Percentiles rank a stretch among this genome's conserved stretches.
These are phyloP conservation scores for Ceratobasidium papillatum DNA, from an alignment of 1,284 basidiomycete genomes.

Conservation along the genomic window DNA sequence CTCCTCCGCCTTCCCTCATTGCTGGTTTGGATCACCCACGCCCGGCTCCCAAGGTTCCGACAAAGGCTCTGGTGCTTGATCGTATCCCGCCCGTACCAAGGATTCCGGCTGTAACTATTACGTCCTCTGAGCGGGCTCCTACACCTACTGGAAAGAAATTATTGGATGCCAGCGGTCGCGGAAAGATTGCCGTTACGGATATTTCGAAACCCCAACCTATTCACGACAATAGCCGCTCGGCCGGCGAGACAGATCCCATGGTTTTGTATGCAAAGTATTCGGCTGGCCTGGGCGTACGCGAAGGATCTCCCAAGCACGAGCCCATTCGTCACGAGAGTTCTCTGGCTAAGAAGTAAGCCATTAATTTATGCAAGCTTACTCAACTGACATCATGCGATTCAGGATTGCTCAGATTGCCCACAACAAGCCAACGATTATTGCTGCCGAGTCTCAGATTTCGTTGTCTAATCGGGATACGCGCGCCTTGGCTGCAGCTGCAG, in stretches of 20 bases:
- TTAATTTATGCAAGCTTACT: not conserved
- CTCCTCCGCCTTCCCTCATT: not conserved
- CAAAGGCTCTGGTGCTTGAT: constrained; percentile 1
- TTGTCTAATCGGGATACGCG: constrained; percentile 35
- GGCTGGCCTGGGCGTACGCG: constrained; percentile 25
- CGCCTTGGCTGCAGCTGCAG: constrained; percentile 35
- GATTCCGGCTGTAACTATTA: constrained; percentile 12
- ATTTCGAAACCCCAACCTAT: constrained; percentile 30
- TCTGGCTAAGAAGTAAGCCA: constrained; percentile 31
- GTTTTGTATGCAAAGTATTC: constrained; percentile 38
- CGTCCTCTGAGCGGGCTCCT: not conserved
- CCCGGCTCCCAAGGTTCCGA: constrained; percentile 29
- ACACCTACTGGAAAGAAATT: constrained; percentile 16
- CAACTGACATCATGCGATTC: not conserved
- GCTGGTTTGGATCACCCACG: constrained; percentile 24
- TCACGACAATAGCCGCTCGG: not conserved
- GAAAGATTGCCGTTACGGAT: constrained; percentile 33
- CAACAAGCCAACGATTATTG: not conserved
- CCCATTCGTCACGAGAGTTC: constrained; percentile 27
- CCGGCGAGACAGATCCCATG: constrained; percentile 34
- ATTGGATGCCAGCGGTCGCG: constrained; percentile 18
- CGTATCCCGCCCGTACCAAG: constrained; percentile 11
- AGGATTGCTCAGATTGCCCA: constrained; percentile 36
- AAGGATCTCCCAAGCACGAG: constrained; percentile 19
- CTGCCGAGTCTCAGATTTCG: constrained; percentile 17